Evolutionary conservation across 1,284 basidiomycete species (phyloP).

Genomic region (Melampsora americana): DNA sequence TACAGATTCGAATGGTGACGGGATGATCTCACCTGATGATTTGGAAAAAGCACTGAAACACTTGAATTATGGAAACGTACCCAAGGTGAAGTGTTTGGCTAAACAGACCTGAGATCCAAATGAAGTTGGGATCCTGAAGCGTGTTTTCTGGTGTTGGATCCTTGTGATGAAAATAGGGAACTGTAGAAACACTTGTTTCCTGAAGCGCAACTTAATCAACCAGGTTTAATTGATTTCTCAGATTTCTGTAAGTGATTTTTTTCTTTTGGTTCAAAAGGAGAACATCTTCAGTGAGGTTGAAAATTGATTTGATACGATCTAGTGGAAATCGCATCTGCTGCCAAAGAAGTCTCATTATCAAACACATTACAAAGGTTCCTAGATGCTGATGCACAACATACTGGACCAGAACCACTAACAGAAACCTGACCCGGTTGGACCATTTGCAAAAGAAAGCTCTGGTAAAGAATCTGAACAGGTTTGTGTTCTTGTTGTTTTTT

Average conservation of each 20-base stretch:
- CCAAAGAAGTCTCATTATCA: conserved; percentile 43
- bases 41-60: conserved; percentile 35
- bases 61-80: conserved; percentile 38
- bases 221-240: conserved; percentile 38
- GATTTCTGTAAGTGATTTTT: conserved; percentile 40
- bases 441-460: conserved; percentile 5
- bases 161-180: conserved; percentile 12
- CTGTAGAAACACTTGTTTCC: conserved; percentile 31
- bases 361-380: conserved; percentile 40
- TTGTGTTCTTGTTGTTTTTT: not conserved
- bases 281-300: no score
- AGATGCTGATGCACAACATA: not conserved
- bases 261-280: no score
- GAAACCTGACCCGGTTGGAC: not conserved
- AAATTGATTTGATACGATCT: no score
- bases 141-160: not conserved
- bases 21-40: conserved; percentile 28
- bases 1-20: conserved; percentile 37
- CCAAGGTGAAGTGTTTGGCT: conserved; percentile 7
- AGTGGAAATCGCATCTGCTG: conserved; percentile 41
- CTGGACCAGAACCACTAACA: not conserved
- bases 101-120: no score
- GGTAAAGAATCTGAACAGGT: not conserved
- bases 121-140: no score
- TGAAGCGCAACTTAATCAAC: conserved; percentile 26